Evolutionary conservation across 1,284 basidiomycete species (phyloP).

Genomic region (Trichosporon faecale): DNA sequence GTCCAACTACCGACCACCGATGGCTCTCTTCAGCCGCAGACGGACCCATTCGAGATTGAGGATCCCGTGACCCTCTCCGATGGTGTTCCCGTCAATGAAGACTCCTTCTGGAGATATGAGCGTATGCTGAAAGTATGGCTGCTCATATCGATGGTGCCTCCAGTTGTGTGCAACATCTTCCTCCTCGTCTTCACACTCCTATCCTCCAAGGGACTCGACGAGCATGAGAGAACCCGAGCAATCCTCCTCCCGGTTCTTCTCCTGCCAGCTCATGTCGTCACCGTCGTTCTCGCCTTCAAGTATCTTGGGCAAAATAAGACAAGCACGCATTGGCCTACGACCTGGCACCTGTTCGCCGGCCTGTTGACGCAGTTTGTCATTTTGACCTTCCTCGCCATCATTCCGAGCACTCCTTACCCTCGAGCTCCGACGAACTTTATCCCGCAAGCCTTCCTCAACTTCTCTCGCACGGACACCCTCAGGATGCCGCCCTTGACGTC

Average conservation of each 20-base stretch:
- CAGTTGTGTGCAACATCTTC: constrained; percentile 33
- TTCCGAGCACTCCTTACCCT: constrained; percentile 45
- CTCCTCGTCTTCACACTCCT: constrained; percentile 42
- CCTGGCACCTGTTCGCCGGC: constrained; percentile 65
- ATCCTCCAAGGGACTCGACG: constrained; percentile 31
- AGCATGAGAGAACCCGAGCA: constrained; percentile 22
- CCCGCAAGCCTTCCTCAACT: neutral
- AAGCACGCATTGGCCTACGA: constrained; percentile 60
- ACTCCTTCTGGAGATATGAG: constrained; percentile 60
- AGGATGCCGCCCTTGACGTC: constrained; percentile 11
- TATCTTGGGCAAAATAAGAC: constrained; percentile 59
- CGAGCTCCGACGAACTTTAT: neutral
- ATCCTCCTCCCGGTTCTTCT: constrained; percentile 55
- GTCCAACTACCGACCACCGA: constrained; percentile 37
- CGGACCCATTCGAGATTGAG: constrained; percentile 74
- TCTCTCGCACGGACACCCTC: constrained; percentile 22
- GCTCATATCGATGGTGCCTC: constrained; percentile 37
- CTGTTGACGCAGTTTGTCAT: constrained; percentile 59
- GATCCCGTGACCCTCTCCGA: constrained; percentile 67
- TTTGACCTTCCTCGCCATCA: constrained; percentile 42
- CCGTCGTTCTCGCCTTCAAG: constrained; percentile 58
- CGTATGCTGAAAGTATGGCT: constrained; percentile 33
- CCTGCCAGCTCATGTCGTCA: constrained; percentile 62
- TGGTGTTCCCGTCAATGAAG: constrained; percentile 69
- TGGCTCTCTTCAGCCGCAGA: constrained; percentile 35